Base-by-base conservation (phyloP, 208 protist genomes). In the Wallacemonas sp. region DNA sequence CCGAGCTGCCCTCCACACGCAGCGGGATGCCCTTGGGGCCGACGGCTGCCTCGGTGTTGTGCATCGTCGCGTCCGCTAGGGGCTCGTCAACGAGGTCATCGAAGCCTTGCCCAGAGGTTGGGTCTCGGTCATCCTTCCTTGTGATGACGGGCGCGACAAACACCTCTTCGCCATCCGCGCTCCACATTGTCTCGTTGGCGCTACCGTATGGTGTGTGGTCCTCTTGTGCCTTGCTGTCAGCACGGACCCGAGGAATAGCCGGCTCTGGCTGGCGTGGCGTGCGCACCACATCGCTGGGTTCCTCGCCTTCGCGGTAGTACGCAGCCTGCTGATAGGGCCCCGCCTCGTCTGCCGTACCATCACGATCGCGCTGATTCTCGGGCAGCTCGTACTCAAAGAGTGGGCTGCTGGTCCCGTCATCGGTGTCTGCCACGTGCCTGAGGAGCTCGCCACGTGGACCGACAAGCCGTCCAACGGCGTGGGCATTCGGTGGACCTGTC, bases 311-410 rank as follows among this genome's bases (percentile, higher is more conserved):
- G 7, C 31, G 18, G 32, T 59, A 59, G 32, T 59, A 59, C 11
- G 26, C 20, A 20, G 29, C 52, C 16, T 20, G 8, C 14, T 14
- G n/a, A 14, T 59, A 33, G 16, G 32, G n/a, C 31, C 11, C 20
- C 12, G 10, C 52, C 31, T 36, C 52, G 14, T 36, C 31, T 3
- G 52, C 26, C n/a, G 7, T 7, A 0, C 36, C 7, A 4, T 7
- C 28, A 29, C 8, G n/a, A 41, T 33, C 52, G 31, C 52, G 20
- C 25, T 55, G 10, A 18, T 48, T 4, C 10, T 14, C 22, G 3
- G 48, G 48, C 26, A 3, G 11, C 31, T 59, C 52, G 32, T 59
- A 59, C 31, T 59, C 52, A n/a, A 44, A 59, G 12, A 59, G 31
- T 25, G 52, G 32, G 10, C 16, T 12, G 22, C 39, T 29, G 31